Evolutionary conservation across 768 basidiomycete genomes (phyloP).

Genomic region (Gautieria morchelliformis): DNA sequence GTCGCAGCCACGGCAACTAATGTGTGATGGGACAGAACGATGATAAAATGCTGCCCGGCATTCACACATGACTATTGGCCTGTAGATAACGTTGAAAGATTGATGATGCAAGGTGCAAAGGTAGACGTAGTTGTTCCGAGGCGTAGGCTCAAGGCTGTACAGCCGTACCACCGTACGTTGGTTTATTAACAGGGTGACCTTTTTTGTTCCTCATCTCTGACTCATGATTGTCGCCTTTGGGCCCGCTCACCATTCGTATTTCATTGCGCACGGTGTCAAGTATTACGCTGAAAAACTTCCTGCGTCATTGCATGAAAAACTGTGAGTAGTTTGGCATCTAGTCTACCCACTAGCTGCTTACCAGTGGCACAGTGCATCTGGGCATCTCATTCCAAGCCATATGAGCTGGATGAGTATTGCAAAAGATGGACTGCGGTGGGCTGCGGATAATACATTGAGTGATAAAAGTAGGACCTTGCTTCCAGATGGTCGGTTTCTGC

Average conservation of each 20-base stretch:
- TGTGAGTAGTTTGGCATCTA: not conserved
- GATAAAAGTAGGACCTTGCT: conserved; percentile 1
- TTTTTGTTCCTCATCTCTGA: not conserved
- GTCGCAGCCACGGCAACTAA: conserved; percentile 6
- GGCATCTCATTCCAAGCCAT: conserved; percentile 2
- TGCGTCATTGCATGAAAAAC: conserved; percentile 1
- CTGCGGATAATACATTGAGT: conserved; percentile 4
- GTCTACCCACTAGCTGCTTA: not conserved
- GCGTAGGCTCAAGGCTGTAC: not conserved
- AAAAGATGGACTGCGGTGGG: conserved; percentile 5
- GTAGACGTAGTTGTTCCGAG: conserved; percentile 1
- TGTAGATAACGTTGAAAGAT: conserved; percentile 1
- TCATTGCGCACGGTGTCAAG: conserved; percentile 5
- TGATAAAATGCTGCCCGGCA: conserved; percentile 2
- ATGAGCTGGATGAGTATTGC: conserved; percentile 10
- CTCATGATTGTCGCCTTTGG: conserved; percentile 9
- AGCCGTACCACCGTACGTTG: not conserved
- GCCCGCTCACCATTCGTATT: conserved; percentile 7
- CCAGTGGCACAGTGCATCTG: conserved; percentile 1
- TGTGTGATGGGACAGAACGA: not conserved
- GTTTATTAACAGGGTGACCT: not conserved
- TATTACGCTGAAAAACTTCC: conserved; percentile 5
- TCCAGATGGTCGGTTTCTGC: not conserved
- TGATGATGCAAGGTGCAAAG: not conserved
- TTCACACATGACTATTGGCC: not conserved